These are phyloP conservation scores for Akanthomyces dipterigenus DNA, from an alignment of 2,329 filamentous ascomycete genomes.

Conservation along the genomic window DNA sequence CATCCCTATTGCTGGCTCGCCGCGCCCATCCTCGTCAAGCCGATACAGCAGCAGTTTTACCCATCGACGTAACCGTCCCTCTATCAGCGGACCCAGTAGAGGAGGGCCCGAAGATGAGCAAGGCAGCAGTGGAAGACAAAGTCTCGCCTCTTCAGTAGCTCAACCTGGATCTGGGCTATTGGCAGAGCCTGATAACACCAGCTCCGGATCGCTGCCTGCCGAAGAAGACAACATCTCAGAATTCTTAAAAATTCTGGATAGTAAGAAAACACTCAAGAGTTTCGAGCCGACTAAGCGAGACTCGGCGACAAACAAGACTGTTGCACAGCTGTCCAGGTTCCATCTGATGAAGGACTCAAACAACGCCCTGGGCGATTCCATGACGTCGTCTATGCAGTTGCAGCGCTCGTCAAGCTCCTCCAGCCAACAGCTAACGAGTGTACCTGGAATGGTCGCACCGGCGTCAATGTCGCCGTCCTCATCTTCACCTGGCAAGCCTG, in stretches of 20 bases:
- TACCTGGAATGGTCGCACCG: conserved; percentile 61
- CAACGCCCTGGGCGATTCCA: conserved; percentile 81
- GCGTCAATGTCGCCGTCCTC: conserved; percentile 78
- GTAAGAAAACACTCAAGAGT: conserved; percentile 76
- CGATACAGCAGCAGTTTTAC: conserved; percentile 93
- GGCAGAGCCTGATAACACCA: conserved; percentile 59
- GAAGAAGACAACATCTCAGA: conserved; percentile 93
- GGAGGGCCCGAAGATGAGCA: conserved; percentile 61
- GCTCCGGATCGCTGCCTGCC: conserved; percentile 60
- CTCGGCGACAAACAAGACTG: conserved; percentile 65
- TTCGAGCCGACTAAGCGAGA: conserved; percentile 66
- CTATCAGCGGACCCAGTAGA: conserved; percentile 65
- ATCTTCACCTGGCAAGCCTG: conserved; percentile 83
- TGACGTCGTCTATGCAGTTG: conserved; percentile 82
- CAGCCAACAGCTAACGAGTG: conserved; percentile 52
- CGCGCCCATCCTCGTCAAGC: conserved; percentile 68
- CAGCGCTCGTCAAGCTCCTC: conserved; percentile 75
- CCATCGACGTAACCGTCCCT: conserved; percentile 71
- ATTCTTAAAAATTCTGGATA: conserved; percentile 83
- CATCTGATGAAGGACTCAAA: conserved; percentile 87
- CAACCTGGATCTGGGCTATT: conserved; percentile 76
- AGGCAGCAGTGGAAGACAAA: conserved; percentile 73
- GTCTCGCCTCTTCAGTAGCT: conserved; percentile 59
- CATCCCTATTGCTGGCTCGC: conserved; percentile 66
- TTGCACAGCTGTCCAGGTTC: conserved; percentile 75